These are phyloP conservation scores for Crotalaria pallida DNA, from an alignment of 306 rosid genomes.

Conservation along the genomic window DNA sequence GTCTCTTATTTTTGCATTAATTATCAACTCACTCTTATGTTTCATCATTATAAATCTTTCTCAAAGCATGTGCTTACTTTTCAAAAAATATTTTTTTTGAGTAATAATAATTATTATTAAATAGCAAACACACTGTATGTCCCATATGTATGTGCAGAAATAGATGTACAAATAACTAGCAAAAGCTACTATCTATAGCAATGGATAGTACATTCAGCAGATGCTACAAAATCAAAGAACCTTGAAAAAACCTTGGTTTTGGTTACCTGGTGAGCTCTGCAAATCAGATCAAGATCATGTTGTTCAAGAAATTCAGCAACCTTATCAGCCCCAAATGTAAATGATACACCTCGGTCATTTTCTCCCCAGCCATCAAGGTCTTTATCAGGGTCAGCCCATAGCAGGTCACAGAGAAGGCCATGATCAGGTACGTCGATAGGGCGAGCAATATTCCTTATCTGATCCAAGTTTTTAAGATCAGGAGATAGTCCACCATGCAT, in stretches of 20 bases:
- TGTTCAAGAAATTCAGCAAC: constrained; percentile 69
- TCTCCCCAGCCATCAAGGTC: constrained; percentile 87
- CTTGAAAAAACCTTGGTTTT: neutral
- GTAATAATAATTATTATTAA: neutral
- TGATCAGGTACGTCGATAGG: constrained; percentile 82
- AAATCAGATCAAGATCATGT: constrained; percentile 75
- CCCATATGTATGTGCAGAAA: neutral
- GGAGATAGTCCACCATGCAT: constrained; percentile 90
- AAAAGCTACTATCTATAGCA: neutral
- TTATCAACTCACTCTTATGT: neutral
- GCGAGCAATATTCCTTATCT: constrained; percentile 73
- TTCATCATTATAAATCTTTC: constrained; percentile 1
- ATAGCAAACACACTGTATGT: neutral
- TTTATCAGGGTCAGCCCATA: constrained; percentile 91
- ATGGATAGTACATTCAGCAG: neutral
- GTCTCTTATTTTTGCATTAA: neutral
- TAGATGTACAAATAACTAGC: neutral
- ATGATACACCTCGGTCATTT: constrained; percentile 85
- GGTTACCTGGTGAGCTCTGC: constrained; percentile 82
- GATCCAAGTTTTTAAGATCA: constrained; percentile 63
- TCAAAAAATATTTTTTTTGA: too few relatives aligned
- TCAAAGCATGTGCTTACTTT: neutral
- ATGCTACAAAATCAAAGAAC: neutral
- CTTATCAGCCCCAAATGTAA: constrained; percentile 81
- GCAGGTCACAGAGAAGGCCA: constrained; percentile 80